A percentile compares a stretch with the other conserved stretches of the same genome.
Evolutionary conservation across 1,284 basidiomycete species (phyloP).

Genomic region (Agaricales sp.): DNA sequence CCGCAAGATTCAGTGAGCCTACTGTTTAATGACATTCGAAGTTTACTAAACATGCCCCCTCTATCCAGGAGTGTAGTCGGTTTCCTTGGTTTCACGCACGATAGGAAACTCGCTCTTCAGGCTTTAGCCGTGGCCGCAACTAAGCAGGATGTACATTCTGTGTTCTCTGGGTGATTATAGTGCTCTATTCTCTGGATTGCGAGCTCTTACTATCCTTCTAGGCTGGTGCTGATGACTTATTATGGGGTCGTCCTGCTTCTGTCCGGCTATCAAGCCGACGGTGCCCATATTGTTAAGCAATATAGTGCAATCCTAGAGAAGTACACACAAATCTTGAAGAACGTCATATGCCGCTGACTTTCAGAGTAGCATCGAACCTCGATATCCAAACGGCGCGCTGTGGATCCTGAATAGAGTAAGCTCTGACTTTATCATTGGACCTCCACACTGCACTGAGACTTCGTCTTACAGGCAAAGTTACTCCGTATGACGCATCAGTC

Average conservation of each 20-base stretch:
- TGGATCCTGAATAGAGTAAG: conserved; percentile 67
- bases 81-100: conserved; percentile 64
- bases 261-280: conserved; percentile 66
- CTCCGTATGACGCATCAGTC: conserved; percentile 58
- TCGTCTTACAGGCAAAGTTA: conserved; percentile 52
- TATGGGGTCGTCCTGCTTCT: conserved; percentile 60
- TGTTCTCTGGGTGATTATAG: conserved; percentile 57
- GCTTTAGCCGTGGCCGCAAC: conserved; percentile 59
- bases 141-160: conserved; percentile 56
- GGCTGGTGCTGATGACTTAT: conserved; percentile 74
- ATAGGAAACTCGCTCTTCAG: conserved; percentile 53
- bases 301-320: conserved; percentile 52
- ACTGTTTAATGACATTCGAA: conserved; percentile 3
- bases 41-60: background rate
- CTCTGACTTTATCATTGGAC: conserved; percentile 4
- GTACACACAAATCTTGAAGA: conserved; percentile 20
- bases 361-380: conserved; percentile 30
- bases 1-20: conserved; percentile 49
- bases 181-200: conserved; percentile 4
- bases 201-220: conserved; percentile 14
- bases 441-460: background rate
- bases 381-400: conserved; percentile 58
- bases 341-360: background rate
- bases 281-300: conserved; percentile 48
- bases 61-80: conserved; percentile 50